Evolutionary conservation across 352 stramenopile genomes (phyloP), one percentile per base, ranked within the genome.

Genomic region (Phytopythium boreale): DNA sequence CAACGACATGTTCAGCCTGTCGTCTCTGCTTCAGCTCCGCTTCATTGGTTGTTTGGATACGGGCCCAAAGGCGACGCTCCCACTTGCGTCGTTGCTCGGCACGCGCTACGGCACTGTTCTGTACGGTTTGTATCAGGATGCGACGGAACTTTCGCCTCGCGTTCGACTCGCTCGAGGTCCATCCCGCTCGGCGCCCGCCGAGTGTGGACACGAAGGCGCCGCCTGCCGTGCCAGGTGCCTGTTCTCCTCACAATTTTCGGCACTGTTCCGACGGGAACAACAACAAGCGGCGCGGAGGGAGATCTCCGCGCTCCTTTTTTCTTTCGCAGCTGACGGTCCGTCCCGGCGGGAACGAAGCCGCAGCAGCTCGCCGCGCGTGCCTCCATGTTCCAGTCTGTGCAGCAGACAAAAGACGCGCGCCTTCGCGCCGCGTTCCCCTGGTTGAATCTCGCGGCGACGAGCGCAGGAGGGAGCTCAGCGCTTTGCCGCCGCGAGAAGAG

Each of bases 391-490:
- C 34, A 12, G 34, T 10, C 34, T 39, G 34, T 39, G 34, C 10
- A 10, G 10, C 34, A 39, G 34, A 34, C 29, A 7, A 8, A n/a
- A n/a, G n/a, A 7, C 29, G 29, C 29, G 34, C 34, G 34, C 34
- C 34, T 39, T 39, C 34, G 34, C 34, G 1, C 10, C 34, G 34
- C 34, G 34, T 39, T 39, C 34, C 34, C 43, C 43, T 8, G 9
- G 15, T 22, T 20, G 43, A 20, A 44, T 11, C 39, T 46, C 39
- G 15, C 15, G 37, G 1, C 37, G 11, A 10, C 37, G 37, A 22
- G 43, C 43, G 17, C 12, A 26, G 52, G 52, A 29, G 52, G 52
- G 52, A 29, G 20, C 52, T 59, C 52, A 59, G 52, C 52, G 31
- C 20, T 56, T 29, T 19, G 44, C 44, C 22, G 19, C 17, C 34